Conservation (phyloP, 495 filamentous ascomycete genomes). For the Podospora pseudopauciseta region DNA sequence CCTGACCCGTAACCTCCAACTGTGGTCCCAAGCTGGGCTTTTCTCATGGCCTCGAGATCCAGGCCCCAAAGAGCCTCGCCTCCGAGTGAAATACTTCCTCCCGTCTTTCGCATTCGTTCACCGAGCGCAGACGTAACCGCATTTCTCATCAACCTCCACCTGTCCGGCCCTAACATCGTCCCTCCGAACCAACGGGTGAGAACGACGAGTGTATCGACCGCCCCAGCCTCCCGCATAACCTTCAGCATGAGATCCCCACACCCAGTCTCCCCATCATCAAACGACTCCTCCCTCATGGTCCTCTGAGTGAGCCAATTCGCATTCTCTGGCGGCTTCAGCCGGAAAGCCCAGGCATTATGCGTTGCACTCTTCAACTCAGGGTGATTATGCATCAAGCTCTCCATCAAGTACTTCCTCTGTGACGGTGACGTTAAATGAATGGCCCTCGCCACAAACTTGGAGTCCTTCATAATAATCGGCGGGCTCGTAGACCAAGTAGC, state of each 20-base stretch:
- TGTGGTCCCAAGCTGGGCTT: conserved; percentile 22
- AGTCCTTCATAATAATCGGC: conserved; percentile 45
- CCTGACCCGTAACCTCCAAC: conserved; percentile 23
- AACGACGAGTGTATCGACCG: conserved; percentile 80
- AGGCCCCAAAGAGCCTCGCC: conserved; percentile 70
- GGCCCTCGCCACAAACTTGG: conserved; percentile 50
- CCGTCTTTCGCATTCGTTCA: conserved; percentile 43
- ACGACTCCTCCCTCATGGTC: conserved; percentile 69
- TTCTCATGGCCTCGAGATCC: conserved; percentile 64
- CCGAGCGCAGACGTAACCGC: conserved; percentile 45
- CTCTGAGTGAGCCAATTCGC: conserved; percentile 12
- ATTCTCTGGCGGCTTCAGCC: conserved; percentile 22
- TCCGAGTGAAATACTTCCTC: conserved; percentile 37
- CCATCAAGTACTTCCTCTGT: conserved; percentile 35
- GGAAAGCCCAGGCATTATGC: conserved; percentile 56
- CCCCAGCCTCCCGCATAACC: conserved; percentile 74
- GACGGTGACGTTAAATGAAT: conserved; percentile 37
- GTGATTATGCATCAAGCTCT: conserved; percentile 38
- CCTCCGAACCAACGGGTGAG: conserved; percentile 94
- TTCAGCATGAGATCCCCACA: conserved; percentile 76
- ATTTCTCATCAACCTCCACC: conserved; percentile 57
- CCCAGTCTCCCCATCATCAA: conserved; percentile 90
- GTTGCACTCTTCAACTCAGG: conserved; percentile 43
- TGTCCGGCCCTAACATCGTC: conserved; percentile 75
- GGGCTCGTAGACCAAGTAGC: conserved; percentile 38